phyloP scores from a whole-genome alignment of 352 stramenopile species.

The Globisporangium viniferum region DNA sequence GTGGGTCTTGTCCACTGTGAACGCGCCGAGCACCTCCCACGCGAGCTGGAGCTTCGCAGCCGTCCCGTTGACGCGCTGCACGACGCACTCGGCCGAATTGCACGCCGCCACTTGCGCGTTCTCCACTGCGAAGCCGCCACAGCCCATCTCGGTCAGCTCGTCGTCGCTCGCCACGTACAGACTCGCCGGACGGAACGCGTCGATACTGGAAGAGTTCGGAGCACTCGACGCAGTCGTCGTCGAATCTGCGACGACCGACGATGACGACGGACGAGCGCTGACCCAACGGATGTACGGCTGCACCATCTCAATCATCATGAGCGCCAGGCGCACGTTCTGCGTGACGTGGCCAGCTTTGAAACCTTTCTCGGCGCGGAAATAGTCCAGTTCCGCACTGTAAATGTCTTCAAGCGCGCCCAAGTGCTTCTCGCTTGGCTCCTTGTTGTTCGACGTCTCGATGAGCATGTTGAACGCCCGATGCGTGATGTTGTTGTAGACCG shows the following conservation, averaged over 20 bases:
- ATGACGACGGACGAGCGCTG: slow-evolving; percentile 15
- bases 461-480: slow-evolving; percentile 96
- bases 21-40: slow-evolving; percentile 77
- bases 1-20: slow-evolving; percentile 71
- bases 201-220: slow-evolving; percentile 2
- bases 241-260: not conserved
- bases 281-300: slow-evolving; percentile 92
- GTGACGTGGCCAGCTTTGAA: slow-evolving; percentile 90
- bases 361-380: slow-evolving; percentile 32
- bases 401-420: slow-evolving; percentile 78
- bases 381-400: slow-evolving; percentile 67
- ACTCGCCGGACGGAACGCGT: slow-evolving; percentile 40
- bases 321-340: slow-evolving; percentile 92
- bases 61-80: slow-evolving; percentile 22
- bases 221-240: slow-evolving; percentile 1
- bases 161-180: slow-evolving; percentile 38
- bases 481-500: slow-evolving; percentile 91
- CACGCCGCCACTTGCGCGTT: slow-evolving; percentile 47
- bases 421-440: slow-evolving; percentile 63
- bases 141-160: slow-evolving; percentile 53
- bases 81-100: slow-evolving; percentile 34
- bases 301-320: slow-evolving; percentile 94
- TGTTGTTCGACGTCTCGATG: slow-evolving; percentile 94
- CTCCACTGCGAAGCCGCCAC: slow-evolving; percentile 33
- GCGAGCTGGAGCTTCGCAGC: slow-evolving; percentile 58